Percentiles rank a stretch among this genome's conserved stretches.
These are phyloP conservation scores for Sugiyamaella valdiviana DNA, from an alignment of 805 yeast genomes.

Conservation along the genomic window DNA sequence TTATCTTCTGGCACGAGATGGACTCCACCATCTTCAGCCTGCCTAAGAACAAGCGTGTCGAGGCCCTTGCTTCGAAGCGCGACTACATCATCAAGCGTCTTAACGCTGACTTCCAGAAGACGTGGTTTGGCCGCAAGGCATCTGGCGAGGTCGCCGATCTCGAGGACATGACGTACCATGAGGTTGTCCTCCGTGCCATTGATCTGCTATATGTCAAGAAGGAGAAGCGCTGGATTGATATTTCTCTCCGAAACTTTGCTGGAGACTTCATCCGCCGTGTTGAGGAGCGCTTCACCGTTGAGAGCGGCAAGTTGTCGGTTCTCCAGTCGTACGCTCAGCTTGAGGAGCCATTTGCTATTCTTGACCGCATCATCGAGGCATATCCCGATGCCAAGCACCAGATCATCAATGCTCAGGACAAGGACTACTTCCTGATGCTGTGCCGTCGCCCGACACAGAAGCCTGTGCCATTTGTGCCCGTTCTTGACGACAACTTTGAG, in stretches of 20 bases:
- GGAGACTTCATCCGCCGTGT: constrained; percentile 87
- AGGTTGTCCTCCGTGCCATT: constrained; percentile 79
- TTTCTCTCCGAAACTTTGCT: constrained; percentile 73
- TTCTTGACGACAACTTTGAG: constrained; percentile 88
- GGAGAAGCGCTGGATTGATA: constrained; percentile 82
- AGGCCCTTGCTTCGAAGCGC: constrained; percentile 73
- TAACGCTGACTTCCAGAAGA: constrained; percentile 94
- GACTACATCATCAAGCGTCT: constrained; percentile 78
- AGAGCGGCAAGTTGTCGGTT: constrained; percentile 45
- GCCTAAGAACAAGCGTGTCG: constrained; percentile 79
- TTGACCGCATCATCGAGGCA: constrained; percentile 54
- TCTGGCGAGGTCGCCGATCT: constrained; percentile 77
- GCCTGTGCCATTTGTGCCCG: constrained; percentile 97
- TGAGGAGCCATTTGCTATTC: constrained; percentile 55
- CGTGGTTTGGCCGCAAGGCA: constrained; percentile 86
- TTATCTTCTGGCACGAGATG: constrained; percentile 92
- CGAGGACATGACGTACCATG: constrained; percentile 92
- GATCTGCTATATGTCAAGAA: constrained; percentile 81
- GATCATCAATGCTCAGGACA: constrained; percentile 89
- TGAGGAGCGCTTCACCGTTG: constrained; percentile 86
- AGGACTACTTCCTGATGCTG: constrained; percentile 80
- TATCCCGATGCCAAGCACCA: constrained; percentile 75
- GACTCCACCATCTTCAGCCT: constrained; percentile 88
- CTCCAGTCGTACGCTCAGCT: constrained; percentile 69
- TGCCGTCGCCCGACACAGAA: constrained; percentile 83